These are phyloP conservation scores for Candida endomychidarum DNA, from an alignment of 805 yeast genomes.

Conservation along the genomic window DNA sequence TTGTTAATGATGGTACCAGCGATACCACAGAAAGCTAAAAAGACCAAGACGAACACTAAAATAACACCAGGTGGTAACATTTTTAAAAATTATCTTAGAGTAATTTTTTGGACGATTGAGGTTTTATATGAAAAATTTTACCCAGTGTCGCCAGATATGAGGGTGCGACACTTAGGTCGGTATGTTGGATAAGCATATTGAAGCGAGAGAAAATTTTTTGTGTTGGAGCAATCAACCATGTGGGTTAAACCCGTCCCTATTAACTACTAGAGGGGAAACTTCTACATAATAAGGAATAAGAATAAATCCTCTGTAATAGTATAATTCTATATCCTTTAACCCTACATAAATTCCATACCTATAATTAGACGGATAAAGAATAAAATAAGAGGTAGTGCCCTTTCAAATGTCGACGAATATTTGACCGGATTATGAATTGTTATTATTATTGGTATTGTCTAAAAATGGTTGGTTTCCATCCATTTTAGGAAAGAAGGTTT, in stretches of 20 bases:
- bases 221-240: too few relatives aligned
- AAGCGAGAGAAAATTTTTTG: too few relatives aligned
- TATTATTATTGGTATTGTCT: neutral
- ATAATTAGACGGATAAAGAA: too few relatives aligned
- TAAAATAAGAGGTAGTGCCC: neutral
- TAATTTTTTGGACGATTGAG: slow-evolving; percentile 4
- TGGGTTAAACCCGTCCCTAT: too few relatives aligned
- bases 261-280: too few relatives aligned
- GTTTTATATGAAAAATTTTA: slow-evolving; percentile 7
- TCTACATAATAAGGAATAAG: too few relatives aligned
- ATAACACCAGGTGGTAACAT: slow-evolving; percentile 78
- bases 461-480: slow-evolving; percentile 6
- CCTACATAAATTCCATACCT: too few relatives aligned
- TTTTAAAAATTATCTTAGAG: slow-evolving; percentile 15
- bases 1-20: slow-evolving; percentile 38
- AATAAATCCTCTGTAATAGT: too few relatives aligned
- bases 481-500: slow-evolving; percentile 4
- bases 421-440: neutral
- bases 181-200: neutral
- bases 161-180: slow-evolving; percentile 4
- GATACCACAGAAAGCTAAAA: slow-evolving; percentile 45
- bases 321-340: too few relatives aligned
- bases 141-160: slow-evolving; percentile 9
- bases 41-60: slow-evolving; percentile 59
- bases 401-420: too few relatives aligned